Evolutionary conservation across 164 flowering plant species (phyloP).

Genomic region (Amborella trichopoda): DNA sequence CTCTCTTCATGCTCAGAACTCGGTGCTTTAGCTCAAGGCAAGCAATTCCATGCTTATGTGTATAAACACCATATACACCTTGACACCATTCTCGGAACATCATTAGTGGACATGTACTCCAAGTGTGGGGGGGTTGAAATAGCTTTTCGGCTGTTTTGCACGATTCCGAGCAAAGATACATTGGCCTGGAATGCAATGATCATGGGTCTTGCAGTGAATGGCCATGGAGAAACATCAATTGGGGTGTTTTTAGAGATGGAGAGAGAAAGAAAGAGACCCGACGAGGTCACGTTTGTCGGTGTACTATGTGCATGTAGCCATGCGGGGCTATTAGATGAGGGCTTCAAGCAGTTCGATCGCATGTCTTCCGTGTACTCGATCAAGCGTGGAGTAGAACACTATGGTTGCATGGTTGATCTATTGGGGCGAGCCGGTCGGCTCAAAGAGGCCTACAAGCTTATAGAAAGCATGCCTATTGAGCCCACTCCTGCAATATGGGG

Average conservation of each 20-base stretch:
- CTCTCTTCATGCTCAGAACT: conserved; percentile 18
- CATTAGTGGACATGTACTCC: conserved; percentile 20
- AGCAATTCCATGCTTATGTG: conserved; percentile 16
- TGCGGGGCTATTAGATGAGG: conserved; percentile 24
- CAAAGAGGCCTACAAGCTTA: conserved; percentile 19
- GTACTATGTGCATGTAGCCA: conserved; percentile 26
- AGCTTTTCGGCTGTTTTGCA: conserved; percentile 15
- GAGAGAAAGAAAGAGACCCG: conserved; percentile 12
- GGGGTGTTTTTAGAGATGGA: conserved; percentile 13
- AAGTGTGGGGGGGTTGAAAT: conserved; percentile 20
- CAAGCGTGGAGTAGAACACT: conserved; percentile 20
- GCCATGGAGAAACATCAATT: conserved; percentile 14
- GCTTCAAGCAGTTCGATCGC: conserved; percentile 10
- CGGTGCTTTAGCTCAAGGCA: conserved; percentile 19
- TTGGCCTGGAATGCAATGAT: conserved; percentile 30
- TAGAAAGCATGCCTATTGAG: conserved; percentile 17
- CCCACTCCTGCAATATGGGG: conserved; percentile 25
- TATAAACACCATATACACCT: conserved; percentile 8
- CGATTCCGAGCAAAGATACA: conserved; percentile 11
- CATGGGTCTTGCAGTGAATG: conserved; percentile 25
- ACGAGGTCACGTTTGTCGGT: conserved; percentile 19
- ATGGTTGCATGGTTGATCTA: conserved; percentile 15
- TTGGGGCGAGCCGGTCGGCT: conserved; percentile 25
- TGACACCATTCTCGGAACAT: conserved; percentile 14
- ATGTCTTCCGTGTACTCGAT: conserved; percentile 14